phyloP scores from a whole-genome alignment of 1,139 yeast species.

The Hansenula anomala region DNA sequence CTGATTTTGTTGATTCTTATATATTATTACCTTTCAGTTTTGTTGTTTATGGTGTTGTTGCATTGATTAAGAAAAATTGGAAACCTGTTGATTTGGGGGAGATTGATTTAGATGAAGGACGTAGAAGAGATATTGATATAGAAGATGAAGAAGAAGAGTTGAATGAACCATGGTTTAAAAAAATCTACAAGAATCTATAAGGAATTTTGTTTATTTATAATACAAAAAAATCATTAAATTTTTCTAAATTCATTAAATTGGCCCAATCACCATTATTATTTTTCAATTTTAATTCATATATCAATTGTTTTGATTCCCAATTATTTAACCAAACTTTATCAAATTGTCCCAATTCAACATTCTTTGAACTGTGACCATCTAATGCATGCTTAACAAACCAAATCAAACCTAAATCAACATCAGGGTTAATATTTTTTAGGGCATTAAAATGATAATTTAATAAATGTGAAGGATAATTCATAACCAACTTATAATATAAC shows the following conservation, averaged over 20 bases:
- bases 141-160: neutral
- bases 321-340: constrained; percentile 1
- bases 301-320: constrained; percentile 1
- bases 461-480: constrained; percentile 1
- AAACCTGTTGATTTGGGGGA: constrained; percentile 14
- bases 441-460: neutral
- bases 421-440: neutral
- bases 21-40: constrained; percentile 20
- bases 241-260: neutral
- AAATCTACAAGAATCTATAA: neutral
- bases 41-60: constrained; percentile 17
- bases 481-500: constrained; percentile 2
- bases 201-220: neutral
- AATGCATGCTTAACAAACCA: constrained; percentile 1
- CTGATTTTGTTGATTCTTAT: constrained; percentile 24
- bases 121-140: constrained; percentile 17
- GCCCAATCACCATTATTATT: constrained; percentile 1
- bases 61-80: constrained; percentile 18
- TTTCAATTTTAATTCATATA: neutral
- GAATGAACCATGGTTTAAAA: constrained; percentile 2
- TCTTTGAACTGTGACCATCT: neutral
- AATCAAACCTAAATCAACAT: neutral
- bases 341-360: no score
- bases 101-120: constrained; percentile 21
- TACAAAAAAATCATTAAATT: neutral